A percentile compares a stretch with the other conserved stretches of the same genome.
Conservation (phyloP, 2,329 filamentous ascomycete species). For the Botrytis sinoallii region DNA sequence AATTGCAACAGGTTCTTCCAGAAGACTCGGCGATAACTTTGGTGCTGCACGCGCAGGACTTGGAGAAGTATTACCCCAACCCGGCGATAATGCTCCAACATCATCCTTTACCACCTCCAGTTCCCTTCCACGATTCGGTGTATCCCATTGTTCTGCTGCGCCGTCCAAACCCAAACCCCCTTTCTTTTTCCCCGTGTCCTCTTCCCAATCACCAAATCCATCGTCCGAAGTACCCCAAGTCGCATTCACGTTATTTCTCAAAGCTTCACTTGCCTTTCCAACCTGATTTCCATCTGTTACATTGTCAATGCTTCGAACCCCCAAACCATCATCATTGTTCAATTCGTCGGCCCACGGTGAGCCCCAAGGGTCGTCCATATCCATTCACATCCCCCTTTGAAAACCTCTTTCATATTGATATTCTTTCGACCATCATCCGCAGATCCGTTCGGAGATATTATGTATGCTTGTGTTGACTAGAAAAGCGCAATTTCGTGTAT, state of each 20-base stretch:
- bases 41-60: constrained; percentile 7
- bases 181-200: constrained; percentile 21
- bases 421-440: constrained; percentile 13
- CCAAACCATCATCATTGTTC: constrained; percentile 5
- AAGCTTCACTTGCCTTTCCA: constrained; percentile 23
- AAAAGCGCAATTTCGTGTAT: constrained; percentile 3
- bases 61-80: constrained; percentile 22
- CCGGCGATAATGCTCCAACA: constrained; percentile 15
- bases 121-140: neutral
- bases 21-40: constrained; percentile 23
- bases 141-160: constrained; percentile 23
- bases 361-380: constrained; percentile 42
- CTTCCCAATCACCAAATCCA: constrained; percentile 34
- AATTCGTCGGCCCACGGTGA: constrained; percentile 41
- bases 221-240: constrained; percentile 32
- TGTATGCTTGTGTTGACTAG: neutral
- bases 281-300: constrained; percentile 19
- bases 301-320: neutral
- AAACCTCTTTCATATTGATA: constrained; percentile 35
- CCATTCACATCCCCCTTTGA: constrained; percentile 24
- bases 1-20: constrained; percentile 20
- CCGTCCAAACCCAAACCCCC: constrained; percentile 24
- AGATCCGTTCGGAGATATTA: constrained; percentile 5
- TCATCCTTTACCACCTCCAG: constrained; percentile 16
- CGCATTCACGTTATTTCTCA: constrained; percentile 28